Conservation (phyloP, 352 stramenopile genomes). For the Pilasporangium apinafurcum region DNA sequence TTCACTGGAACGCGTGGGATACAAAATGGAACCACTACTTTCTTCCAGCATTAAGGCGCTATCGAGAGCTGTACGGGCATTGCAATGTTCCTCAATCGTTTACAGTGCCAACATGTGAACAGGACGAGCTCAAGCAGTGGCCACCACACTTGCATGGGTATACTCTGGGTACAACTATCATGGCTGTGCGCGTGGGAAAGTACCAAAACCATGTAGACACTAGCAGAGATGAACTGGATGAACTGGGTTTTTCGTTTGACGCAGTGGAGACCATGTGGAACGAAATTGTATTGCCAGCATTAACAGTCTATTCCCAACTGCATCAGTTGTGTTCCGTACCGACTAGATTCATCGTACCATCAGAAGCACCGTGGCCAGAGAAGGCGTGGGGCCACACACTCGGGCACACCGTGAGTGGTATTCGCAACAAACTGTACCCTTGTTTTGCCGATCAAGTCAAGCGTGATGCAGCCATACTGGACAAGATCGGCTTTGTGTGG, state of each 20-base stretch:
- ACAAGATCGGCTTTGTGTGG: neutral
- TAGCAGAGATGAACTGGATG: constrained; percentile 4
- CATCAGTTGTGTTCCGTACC: constrained; percentile 8
- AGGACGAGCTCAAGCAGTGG: neutral
- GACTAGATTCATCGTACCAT: constrained; percentile 9
- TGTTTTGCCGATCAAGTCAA: too few species aligned
- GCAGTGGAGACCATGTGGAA: constrained; percentile 16
- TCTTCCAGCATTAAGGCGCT: constrained; percentile 3
- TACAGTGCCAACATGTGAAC: neutral
- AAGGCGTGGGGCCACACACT: constrained; percentile 3
- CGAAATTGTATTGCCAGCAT: constrained; percentile 7
- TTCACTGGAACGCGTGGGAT: neutral
- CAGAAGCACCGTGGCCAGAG: constrained; percentile 1
- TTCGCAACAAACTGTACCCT: too few species aligned
- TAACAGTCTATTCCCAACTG: constrained; percentile 4
- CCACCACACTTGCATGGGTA: constrained; percentile 5
- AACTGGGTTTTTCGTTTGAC: constrained; percentile 17
- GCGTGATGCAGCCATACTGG: neutral
- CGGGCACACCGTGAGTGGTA: neutral
- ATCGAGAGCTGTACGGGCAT: constrained; percentile 5
- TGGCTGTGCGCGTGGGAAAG: constrained; percentile 1
- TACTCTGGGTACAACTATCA: constrained; percentile 5
- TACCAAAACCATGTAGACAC: constrained; percentile 1
- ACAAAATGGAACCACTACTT: neutral
- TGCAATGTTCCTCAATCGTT: constrained; percentile 6